Base-by-base conservation (phyloP, 805 yeast species). In the Peterozyma toletana region DNA sequence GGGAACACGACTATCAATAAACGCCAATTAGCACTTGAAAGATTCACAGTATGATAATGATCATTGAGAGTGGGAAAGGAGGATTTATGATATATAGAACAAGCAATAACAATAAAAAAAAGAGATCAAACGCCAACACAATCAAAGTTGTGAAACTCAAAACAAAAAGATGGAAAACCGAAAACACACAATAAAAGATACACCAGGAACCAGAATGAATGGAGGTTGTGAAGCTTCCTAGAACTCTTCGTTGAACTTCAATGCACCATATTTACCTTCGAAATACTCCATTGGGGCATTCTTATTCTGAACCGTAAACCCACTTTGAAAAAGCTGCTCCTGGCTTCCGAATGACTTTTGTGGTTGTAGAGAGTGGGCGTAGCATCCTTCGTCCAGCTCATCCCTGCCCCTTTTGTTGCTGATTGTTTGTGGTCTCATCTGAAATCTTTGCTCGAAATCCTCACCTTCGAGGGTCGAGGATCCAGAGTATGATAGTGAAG, bases 201-300 rank as follows among this genome's bases (percentile, higher is more conserved):
- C 13, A 16, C 15, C 27, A n/a, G n/a, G 17, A 29, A 38, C 55
- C 55, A 75, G 49, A 76, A 75, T n/a, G n/a, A n/a, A n/a, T n/a
- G n/a, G n/a, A n/a, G n/a, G n/a, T n/a, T n/a, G n/a, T n/a, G n/a
- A n/a, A n/a, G n/a, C n/a, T n/a, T n/a, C n/a, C 55, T 55, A 75
- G 49, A 76, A 75, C 34, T 74, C 77, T 48, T 75, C 80, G 49
- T 71, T 56, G 48, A 75, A 73, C 37, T 57, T 58, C 36, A 76
- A 58, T 11, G 65, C 62, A 13, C 79, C 80, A 49, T 73, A 71
- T 40, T 58, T 59, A n/a, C 51, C 50, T 37, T 59, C 52, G 47
- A 59, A 68, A 38, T 58, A 58, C 27, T 44, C 46, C 14, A 51
- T 16, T 33, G 46, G 45, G 14, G 37, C 46, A 33, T 44, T 46